Base-by-base conservation (phyloP, 495 filamentous ascomycete genomes). In the Annulohypoxylon bovei region DNA sequence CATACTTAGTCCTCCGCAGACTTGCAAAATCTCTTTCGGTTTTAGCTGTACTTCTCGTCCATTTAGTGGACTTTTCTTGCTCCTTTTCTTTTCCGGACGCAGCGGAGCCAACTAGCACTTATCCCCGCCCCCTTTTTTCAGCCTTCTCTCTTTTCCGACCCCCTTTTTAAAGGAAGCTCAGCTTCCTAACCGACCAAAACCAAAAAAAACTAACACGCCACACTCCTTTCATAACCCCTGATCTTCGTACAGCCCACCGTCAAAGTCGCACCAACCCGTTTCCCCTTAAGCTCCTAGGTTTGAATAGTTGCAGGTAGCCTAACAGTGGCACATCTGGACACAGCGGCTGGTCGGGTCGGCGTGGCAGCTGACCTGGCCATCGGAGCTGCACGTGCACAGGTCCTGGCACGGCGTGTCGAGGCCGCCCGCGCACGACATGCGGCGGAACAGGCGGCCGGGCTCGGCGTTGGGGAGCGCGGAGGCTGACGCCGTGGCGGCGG, bases 271-370 rank as follows among this genome's bases (percentile, higher is more conserved):
- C 35, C n/a, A 35, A 39, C 35, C 1, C n/a, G n/a, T n/a, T n/a
- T n/a, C n/a, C n/a, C n/a, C n/a, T n/a, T n/a, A n/a, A n/a, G n/a
- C n/a, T n/a, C n/a, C n/a, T n/a, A n/a, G n/a, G n/a, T n/a, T n/a
- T n/a, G n/a, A n/a, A n/a, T n/a, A n/a, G n/a, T 18, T 42, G 5
- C 39, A 42, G 39, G 18, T 6, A 7, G 11, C 8, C 27, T 59
- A 53, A 33, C 72, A 75, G 12, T 1, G 52, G 30, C 72, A 75
- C 72, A 75, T 75, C 39, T 72, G 65, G 11, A 60, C 42, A 35
- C 72, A 75, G 3, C 69, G 69, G 33, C 61, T 65, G 16, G 72
- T 69, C 0, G 72, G 72, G 62, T 75, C 72, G 2, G 57, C 62
- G 39, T 75, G 72, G 62, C 72, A 75, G n/a, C 37, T 64, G 25